These are phyloP conservation scores for Parafenestella ontariensis DNA, from an alignment of 2,329 filamentous ascomycete genomes.

Conservation along the genomic window DNA sequence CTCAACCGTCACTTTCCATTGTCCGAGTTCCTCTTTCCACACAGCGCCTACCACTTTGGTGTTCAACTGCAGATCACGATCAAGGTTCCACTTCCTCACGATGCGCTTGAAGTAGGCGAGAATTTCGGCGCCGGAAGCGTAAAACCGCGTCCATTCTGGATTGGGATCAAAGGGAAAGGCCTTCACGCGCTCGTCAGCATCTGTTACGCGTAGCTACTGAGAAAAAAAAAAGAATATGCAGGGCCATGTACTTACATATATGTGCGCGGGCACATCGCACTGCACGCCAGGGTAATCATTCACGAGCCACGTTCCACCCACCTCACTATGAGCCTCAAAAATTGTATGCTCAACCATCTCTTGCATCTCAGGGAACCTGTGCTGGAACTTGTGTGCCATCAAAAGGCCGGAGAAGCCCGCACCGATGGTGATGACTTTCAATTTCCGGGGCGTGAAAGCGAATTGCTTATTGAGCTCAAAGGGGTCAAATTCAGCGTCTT, in stretches of 20 bases:
- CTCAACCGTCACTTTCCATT: constrained; percentile 49
- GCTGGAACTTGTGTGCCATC: constrained; percentile 43
- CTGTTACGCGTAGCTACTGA: background rate
- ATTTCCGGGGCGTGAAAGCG: constrained; percentile 24
- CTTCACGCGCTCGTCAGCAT: background rate
- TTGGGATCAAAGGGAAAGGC: constrained; percentile 52
- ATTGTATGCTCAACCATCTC: constrained; percentile 30
- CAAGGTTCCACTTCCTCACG: constrained; percentile 48
- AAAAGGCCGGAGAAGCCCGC: constrained; percentile 46
- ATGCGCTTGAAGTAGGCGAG: constrained; percentile 49
- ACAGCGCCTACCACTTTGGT: constrained; percentile 43
- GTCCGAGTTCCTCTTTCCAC: constrained; percentile 45
- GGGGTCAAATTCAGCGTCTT: constrained; percentile 13
- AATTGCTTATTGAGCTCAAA: constrained; percentile 26
- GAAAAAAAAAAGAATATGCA: background rate
- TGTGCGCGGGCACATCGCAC: constrained; percentile 42
- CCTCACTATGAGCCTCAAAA: constrained; percentile 41
- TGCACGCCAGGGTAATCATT: constrained; percentile 53
- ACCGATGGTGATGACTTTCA: constrained; percentile 37
- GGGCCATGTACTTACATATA: constrained; percentile 11
- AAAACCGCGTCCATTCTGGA: constrained; percentile 50
- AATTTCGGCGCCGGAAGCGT: constrained; percentile 49
- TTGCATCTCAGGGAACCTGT: constrained; percentile 36
- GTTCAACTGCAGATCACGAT: constrained; percentile 40
- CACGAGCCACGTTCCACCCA: constrained; percentile 47